Conservation (phyloP, 169 alveolate species). For the Plasmodium reichenowi region DNA sequence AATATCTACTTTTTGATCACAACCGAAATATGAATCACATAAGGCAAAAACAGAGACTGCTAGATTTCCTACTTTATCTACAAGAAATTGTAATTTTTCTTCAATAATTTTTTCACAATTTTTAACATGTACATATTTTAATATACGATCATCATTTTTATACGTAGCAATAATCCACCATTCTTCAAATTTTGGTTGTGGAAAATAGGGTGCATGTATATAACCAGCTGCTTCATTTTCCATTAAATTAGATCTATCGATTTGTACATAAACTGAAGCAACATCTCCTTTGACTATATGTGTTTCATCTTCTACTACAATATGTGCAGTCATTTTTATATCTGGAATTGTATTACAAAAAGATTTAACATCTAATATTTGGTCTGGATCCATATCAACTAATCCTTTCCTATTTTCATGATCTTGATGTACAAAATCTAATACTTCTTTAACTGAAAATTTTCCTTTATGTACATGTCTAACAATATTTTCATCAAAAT, state of each 20-base stretch:
- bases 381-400: slow-evolving; percentile 84
- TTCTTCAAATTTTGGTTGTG: slow-evolving; percentile 91
- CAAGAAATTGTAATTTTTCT: slow-evolving; percentile 84
- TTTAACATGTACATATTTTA: slow-evolving; percentile 81
- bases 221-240: slow-evolving; percentile 90
- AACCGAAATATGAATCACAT: slow-evolving; percentile 88
- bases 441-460: slow-evolving; percentile 84
- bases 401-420: slow-evolving; percentile 88
- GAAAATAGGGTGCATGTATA: slow-evolving; percentile 91
- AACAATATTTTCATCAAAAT: slow-evolving; percentile 87
- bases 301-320: slow-evolving; percentile 89
- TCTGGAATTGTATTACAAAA: slow-evolving; percentile 87
- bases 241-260: slow-evolving; percentile 87
- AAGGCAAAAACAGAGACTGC: slow-evolving; percentile 80
- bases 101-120: slow-evolving; percentile 83
- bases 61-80: slow-evolving; percentile 85
- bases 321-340: slow-evolving; percentile 84
- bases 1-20: slow-evolving; percentile 81
- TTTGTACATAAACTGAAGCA: slow-evolving; percentile 87
- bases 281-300: slow-evolving; percentile 92
- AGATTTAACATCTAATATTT: slow-evolving; percentile 88
- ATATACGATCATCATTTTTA: slow-evolving; percentile 80
- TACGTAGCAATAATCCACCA: slow-evolving; percentile 90
- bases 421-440: slow-evolving; percentile 87
- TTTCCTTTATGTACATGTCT: slow-evolving; percentile 87